Evolutionary conservation across 129 eudicot species (phyloP).

Genomic region (Kitagawia praeruptora): DNA sequence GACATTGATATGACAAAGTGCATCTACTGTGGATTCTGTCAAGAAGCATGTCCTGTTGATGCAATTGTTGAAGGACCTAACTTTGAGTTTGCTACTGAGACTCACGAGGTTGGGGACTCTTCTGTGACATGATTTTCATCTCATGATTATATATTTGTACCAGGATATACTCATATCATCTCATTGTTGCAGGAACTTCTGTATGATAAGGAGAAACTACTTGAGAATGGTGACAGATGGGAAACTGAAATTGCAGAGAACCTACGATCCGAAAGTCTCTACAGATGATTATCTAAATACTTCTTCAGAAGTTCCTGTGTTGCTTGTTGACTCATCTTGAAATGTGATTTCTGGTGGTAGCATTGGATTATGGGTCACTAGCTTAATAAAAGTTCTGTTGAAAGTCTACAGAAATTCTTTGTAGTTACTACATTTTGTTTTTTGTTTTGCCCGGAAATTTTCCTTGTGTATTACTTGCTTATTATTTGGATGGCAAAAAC

Average conservation of each 20-base stretch:
- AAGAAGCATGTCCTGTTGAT: slow-evolving; percentile 99
- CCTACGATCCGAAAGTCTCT: slow-evolving; percentile 87
- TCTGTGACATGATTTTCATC: not conserved
- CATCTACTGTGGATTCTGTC: slow-evolving; percentile 99
- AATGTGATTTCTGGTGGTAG: not conserved
- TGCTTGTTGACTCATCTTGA: not conserved
- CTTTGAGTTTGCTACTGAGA: slow-evolving; percentile 97
- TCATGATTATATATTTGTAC: not conserved
- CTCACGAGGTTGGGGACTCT: slow-evolving; percentile 74
- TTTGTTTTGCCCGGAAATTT: not conserved
- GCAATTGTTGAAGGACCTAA: slow-evolving; percentile 99
- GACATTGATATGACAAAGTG: slow-evolving; percentile 99
- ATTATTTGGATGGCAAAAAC: not conserved
- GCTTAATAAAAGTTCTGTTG: slow-evolving; percentile 18
- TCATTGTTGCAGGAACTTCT: slow-evolving; percentile 62
- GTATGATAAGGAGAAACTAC: slow-evolving; percentile 96
- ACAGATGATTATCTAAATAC: slow-evolving; percentile 43
- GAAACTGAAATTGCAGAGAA: slow-evolving; percentile 99
- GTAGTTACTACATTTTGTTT: not conserved
- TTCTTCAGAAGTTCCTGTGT: not conserved
- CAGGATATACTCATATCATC: not conserved
- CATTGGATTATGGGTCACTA: not conserved
- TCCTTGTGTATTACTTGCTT: not conserved
- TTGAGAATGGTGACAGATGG: slow-evolving; percentile 98
- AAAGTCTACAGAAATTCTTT: not conserved